A percentile compares a stretch with the other conserved stretches of the same genome.
phyloP scores from a whole-genome alignment of 192 early-diverging fungal species.

The Coemansia sp. region DNA sequence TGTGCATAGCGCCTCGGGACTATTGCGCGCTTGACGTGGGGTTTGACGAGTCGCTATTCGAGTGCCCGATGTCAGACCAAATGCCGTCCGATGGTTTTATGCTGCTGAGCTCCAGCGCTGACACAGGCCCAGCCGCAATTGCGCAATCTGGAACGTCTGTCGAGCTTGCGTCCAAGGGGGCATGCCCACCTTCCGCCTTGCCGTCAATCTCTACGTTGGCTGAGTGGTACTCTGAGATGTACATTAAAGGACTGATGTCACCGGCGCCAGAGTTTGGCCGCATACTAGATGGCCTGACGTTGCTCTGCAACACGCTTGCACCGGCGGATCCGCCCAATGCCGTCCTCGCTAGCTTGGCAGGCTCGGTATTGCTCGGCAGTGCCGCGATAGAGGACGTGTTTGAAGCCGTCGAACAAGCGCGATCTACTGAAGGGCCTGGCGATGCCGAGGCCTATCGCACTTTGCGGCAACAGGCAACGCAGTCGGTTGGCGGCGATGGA shows the following conservation, averaged over 20 bases:
- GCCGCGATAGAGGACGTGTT: slow-evolving; percentile 30
- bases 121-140: not conserved
- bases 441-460: not conserved
- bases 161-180: not conserved
- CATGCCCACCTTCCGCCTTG: not conserved
- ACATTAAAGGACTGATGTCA: slow-evolving; percentile 17
- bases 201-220: slow-evolving; percentile 9
- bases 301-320: not conserved
- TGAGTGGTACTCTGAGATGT: slow-evolving; percentile 32
- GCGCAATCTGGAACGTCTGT: not conserved
- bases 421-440: not conserved
- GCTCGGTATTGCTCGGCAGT: slow-evolving; percentile 12
- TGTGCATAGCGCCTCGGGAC: slow-evolving; percentile 11
- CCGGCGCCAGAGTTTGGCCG: slow-evolving; percentile 3
- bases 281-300: not conserved
- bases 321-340: not conserved
- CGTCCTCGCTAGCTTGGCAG: not conserved
- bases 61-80: not conserved
- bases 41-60: slow-evolving; percentile 16
- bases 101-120: not conserved
- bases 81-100: not conserved
- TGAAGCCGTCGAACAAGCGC: not conserved
- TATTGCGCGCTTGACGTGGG: slow-evolving; percentile 18
- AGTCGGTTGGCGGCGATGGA: not conserved
- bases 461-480: slow-evolving; percentile 5